Evolutionary conservation across 176 grass and related monocot species (phyloP), one percentile per base, ranked within the genome.

Genomic region (Dactylis glomerata): DNA sequence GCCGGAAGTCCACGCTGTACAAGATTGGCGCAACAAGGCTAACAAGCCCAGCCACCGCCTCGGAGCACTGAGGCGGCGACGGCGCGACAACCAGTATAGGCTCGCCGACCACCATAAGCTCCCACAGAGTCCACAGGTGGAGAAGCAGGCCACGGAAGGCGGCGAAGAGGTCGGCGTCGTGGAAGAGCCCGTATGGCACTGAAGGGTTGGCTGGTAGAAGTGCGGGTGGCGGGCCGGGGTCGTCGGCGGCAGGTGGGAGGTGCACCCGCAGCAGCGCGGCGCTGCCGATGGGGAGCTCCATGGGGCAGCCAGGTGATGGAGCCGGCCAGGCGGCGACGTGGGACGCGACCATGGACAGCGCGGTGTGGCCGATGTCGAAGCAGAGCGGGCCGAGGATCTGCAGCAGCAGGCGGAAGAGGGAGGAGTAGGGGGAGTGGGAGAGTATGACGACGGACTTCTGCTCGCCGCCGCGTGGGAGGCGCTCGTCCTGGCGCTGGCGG

Each of bases 351-450:
- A 99, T 92, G 6, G 87, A 67, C 49, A 96, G 89, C 52, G 96
- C 96, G 12, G 81, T 75, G 47, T 82, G 87, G 54, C 96, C 96
- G 77, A 96, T 81, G 88, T 99, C 96, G 88, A 99, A 99, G 82
- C 93, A 99, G 72, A 99, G 96, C 11, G 96, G 93, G 12, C 96
- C 96, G 34, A 98, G 93, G 89, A 98, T 98, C 89, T 95, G 96
- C 68, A 98, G 86, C 28, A 96, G 89, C 27, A 92, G 86, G 61
- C 91, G 87, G 83, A 98, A 96, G 17, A 98, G 85, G 10, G 93
- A 88, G 5, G 93, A 93, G 74, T 90, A 98, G 2, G 96, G 96
- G 6, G 79, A 84, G 47, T 88, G 81, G 14, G 96, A 95, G 49
- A 98, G 91, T 51, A 98, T 94, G 69, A 96, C 89, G 6, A 98